phyloP scores from a whole-genome alignment of 352 stramenopile genomes.

The Pythium plurisporium region DNA sequence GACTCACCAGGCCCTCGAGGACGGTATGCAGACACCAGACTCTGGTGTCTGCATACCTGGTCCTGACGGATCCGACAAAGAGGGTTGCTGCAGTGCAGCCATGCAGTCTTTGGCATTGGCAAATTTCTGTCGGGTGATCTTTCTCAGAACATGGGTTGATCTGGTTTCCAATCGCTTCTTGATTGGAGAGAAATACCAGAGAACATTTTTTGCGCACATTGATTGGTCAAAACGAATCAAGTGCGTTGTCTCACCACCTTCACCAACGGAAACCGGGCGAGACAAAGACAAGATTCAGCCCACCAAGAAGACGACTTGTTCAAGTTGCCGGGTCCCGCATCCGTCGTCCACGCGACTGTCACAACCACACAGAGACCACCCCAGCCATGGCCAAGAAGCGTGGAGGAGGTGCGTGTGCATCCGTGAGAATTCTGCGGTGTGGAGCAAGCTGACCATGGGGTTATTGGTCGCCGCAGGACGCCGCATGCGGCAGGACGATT shows the following conservation, averaged over 20 bases:
- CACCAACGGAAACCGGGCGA: not conserved
- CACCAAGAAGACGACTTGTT: not conserved
- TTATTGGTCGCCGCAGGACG: conserved; percentile 32
- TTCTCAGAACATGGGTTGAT: too few relatives aligned
- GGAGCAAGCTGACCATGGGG: not conserved
- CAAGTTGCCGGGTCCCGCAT: conserved; percentile 1
- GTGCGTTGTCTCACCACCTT: conserved; percentile 2
- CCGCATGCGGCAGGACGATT: conserved; percentile 63
- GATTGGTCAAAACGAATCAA: not conserved
- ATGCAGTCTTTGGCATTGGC: too few relatives aligned
- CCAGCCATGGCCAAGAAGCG: conserved; percentile 61
- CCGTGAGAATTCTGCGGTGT: not conserved
- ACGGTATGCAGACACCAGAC: too few relatives aligned
- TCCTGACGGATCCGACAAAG: too few relatives aligned
- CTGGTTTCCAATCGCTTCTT: too few relatives aligned
- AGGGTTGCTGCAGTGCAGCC: too few relatives aligned
- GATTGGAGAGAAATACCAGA: not conserved
- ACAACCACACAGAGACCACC: not conserved
- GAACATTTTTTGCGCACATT: not conserved
- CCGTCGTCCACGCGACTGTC: not conserved
- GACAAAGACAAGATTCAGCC: conserved; percentile 8
- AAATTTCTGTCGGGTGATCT: too few relatives aligned
- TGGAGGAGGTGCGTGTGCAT: conserved; percentile 33
- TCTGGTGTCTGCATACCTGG: too few relatives aligned
- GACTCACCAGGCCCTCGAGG: too few relatives aligned